Evolutionary conservation across 1,284 basidiomycete genomes (phyloP).

Genomic region (Sporisorium reilianum): DNA sequence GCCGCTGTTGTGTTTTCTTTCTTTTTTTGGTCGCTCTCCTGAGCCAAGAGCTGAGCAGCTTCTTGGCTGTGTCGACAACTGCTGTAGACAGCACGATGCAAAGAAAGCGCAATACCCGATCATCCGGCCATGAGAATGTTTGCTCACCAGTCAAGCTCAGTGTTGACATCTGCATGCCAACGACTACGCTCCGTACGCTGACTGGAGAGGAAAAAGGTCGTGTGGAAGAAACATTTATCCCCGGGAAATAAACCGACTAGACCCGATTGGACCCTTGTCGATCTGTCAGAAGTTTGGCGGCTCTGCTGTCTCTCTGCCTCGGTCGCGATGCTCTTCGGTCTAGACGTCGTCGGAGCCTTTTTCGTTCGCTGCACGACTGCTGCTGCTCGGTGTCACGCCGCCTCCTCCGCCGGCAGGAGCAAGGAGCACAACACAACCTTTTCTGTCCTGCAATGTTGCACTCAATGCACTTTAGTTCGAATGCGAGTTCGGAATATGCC

Average conservation of each 20-base stretch:
- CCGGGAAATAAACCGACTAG: neutral
- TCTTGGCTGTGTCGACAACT: neutral
- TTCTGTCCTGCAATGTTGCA: neutral
- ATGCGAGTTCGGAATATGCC: too few species aligned
- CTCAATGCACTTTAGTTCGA: too few species aligned
- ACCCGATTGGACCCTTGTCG: slow-evolving; percentile 6
- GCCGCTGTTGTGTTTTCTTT: too few species aligned
- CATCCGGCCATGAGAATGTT: too few species aligned
- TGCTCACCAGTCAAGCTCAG: neutral
- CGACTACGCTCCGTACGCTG: too few species aligned
- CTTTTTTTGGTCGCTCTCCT: neutral
- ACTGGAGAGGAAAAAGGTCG: too few species aligned
- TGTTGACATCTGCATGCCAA: too few species aligned
- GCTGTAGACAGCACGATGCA: too few species aligned
- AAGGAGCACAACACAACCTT: neutral
- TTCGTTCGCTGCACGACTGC: neutral
- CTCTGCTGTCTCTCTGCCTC: too few species aligned
- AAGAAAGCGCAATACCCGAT: neutral
- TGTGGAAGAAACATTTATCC: neutral
- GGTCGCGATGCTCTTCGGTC: neutral
- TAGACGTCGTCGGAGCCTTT: slow-evolving; percentile 1
- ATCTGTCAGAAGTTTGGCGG: slow-evolving; percentile 1
- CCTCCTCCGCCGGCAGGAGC: neutral
- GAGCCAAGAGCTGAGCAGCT: neutral
- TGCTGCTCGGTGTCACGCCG: too few species aligned